Base-by-base conservation (phyloP, 352 stramenopile species). In the Phytophthora sansomeana region DNA sequence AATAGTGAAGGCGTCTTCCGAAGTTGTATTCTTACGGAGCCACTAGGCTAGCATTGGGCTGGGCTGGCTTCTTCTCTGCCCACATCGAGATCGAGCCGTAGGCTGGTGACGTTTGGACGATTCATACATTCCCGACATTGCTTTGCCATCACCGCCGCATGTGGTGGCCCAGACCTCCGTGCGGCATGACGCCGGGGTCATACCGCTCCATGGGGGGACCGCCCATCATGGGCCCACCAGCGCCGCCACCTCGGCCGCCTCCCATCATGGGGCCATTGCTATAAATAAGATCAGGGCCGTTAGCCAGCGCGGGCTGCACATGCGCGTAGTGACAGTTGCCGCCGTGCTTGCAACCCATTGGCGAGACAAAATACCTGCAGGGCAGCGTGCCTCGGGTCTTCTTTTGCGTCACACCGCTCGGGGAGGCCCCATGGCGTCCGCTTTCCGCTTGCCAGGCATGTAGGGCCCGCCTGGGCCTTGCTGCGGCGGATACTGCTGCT, bases 311-410 rank as follows among this genome's bases (percentile, higher is more conserved):
- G 28, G 63, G 49, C 47, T 77, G 60, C 44, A 87, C 82, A 74
- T 95, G 87, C 32, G 82, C 63, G 59, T 82, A 95, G 48, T 88
- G 72, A 63, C 87, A 95, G 52, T 63, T 77, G 44, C 66, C 77
- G 49, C 87, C 87, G 55, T 93, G 82, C 43, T 91, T 90, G 73
- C 87, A 95, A 36, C 87, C 87, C 16, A 69, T 56, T 6, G 87
- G 78, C 17, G 74, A 82, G 42, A 59, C 57, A 76, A 92, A 93
- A 69, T 89, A 93, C 47, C 89, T 87, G 69, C 87, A 95, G 7
- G 82, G 80, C 36, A 81, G 49, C 41, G 59, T 76, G 48, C 58
- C 67, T 43, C 79, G 60, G 38, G 70, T 84, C 56, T 81, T 83
- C 57, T 85, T 85, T 56, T 67, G 67, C 6, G 65, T 58, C 33